Percentiles rank a stretch among this genome's conserved stretches.
Conservation (phyloP, 306 rosid species). For the Vachellia pachyceras region DNA sequence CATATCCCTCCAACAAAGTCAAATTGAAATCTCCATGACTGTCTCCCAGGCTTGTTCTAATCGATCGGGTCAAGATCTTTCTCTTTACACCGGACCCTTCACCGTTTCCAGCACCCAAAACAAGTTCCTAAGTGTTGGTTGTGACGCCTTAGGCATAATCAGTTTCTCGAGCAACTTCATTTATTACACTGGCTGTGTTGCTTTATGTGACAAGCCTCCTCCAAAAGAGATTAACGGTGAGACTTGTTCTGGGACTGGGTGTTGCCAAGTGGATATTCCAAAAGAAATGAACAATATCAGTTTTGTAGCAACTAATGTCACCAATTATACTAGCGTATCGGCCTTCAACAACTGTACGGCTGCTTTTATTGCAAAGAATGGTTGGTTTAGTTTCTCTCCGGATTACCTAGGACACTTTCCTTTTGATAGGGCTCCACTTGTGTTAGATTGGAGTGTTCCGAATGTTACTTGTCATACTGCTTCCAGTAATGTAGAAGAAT, state of each 20-base stretch:
- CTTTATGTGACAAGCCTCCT: not conserved
- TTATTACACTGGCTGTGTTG: not conserved
- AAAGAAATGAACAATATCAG: not conserved
- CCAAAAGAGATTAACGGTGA: not conserved
- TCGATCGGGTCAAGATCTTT: too few relatives aligned
- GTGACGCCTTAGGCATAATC: conserved; percentile 10
- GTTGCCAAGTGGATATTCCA: not conserved
- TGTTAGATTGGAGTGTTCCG: conserved; percentile 46
- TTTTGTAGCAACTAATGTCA: accelerated
- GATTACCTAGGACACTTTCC: not conserved
- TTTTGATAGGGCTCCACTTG: not conserved
- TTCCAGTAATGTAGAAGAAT: not conserved
- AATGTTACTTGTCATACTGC: conserved; percentile 11
- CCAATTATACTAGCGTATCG: not conserved
- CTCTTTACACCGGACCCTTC: too few relatives aligned
- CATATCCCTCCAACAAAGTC: too few relatives aligned
- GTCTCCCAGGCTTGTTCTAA: too few relatives aligned
- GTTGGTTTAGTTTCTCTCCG: conserved; percentile 34
- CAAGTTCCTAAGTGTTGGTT: not conserved
- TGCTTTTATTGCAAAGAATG: conserved; percentile 34
- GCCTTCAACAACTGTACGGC: conserved; percentile 42
- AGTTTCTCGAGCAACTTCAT: not conserved
- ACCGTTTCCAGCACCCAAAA: not conserved
- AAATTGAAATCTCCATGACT: too few relatives aligned
- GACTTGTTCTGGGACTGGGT: not conserved